Conservation (phyloP, 495 filamentous ascomycete genomes). For the Jackrogersella multiformis region DNA sequence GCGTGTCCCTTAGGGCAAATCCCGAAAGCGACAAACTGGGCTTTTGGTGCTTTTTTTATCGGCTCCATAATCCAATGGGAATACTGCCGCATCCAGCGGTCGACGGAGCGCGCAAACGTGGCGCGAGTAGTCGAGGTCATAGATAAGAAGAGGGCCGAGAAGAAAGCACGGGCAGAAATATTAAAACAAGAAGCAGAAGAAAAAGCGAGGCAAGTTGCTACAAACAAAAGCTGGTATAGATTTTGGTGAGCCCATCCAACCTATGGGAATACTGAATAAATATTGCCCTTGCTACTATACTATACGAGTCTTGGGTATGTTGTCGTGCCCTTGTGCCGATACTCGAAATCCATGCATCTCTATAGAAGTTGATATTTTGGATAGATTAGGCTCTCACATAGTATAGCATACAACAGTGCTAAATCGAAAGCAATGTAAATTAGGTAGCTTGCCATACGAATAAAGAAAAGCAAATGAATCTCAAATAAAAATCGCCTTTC, state of each 20-base stretch:
- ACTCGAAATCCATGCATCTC: conserved; percentile 7
- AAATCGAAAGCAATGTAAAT: conserved; percentile 6
- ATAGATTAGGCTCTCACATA: background rate
- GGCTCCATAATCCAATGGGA: conserved; percentile 75
- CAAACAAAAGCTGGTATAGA: conserved; percentile 56
- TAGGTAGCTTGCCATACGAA: background rate
- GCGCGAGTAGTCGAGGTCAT: conserved; percentile 82
- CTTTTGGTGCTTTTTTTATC: conserved; percentile 75
- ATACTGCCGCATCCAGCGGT: conserved; percentile 77
- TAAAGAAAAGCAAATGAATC: conserved; percentile 18
- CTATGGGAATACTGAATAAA: background rate
- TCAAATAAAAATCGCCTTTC: conserved; percentile 8
- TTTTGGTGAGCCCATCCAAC: conserved; percentile 56
- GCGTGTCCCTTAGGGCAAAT: conserved; percentile 48
- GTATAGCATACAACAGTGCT: background rate
- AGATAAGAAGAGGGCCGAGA: conserved; percentile 73
- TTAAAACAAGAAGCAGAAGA: conserved; percentile 53
- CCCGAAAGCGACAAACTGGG: conserved; percentile 78
- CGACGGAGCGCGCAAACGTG: conserved; percentile 79
- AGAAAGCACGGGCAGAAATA: conserved; percentile 62
- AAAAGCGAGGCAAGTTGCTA: conserved; percentile 58
- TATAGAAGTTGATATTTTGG: conserved; percentile 1
- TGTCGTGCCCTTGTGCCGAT: background rate
- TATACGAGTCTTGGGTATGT: conserved; percentile 20
- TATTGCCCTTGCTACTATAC: background rate